These are phyloP conservation scores for Spongospora subterranea DNA, from an alignment of 208 protist species.

Conservation along the genomic window DNA sequence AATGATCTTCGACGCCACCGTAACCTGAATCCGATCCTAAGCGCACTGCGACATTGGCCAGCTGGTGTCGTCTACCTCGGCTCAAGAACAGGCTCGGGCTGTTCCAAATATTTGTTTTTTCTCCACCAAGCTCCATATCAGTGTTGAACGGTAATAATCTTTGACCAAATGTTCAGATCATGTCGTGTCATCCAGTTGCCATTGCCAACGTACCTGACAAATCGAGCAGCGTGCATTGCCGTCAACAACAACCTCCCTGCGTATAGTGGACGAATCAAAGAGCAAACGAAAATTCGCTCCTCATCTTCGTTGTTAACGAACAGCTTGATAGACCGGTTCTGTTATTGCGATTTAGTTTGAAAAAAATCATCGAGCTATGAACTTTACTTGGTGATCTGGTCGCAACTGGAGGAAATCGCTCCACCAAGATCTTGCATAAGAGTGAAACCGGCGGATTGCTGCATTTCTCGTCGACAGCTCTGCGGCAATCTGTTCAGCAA, in stretches of 20 bases:
- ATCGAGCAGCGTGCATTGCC: slow-evolving; percentile 19
- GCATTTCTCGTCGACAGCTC: background rate
- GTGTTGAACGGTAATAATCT: background rate
- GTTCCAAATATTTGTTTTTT: background rate
- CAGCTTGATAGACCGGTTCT: slow-evolving; percentile 36
- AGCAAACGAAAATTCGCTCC: background rate
- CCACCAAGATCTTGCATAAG: slow-evolving; percentile 10
- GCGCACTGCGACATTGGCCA: background rate
- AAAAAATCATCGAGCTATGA: background rate
- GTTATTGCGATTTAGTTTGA: no score
- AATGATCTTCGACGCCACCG: slow-evolving; percentile 31
- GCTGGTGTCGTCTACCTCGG: background rate
- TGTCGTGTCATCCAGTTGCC: background rate
- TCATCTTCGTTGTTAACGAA: slow-evolving; percentile 47
- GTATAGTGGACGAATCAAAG: background rate
- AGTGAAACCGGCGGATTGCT: background rate
- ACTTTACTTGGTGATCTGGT: background rate
- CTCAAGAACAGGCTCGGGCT: background rate
- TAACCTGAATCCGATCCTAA: background rate
- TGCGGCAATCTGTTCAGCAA: background rate
- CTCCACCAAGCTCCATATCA: background rate
- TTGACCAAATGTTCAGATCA: background rate
- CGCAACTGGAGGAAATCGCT: slow-evolving; percentile 24
- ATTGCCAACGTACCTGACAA: background rate
- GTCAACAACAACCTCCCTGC: background rate